phyloP scores from a whole-genome alignment of 2,329 filamentous ascomycete genomes.

The Aspergillus sp. region DNA sequence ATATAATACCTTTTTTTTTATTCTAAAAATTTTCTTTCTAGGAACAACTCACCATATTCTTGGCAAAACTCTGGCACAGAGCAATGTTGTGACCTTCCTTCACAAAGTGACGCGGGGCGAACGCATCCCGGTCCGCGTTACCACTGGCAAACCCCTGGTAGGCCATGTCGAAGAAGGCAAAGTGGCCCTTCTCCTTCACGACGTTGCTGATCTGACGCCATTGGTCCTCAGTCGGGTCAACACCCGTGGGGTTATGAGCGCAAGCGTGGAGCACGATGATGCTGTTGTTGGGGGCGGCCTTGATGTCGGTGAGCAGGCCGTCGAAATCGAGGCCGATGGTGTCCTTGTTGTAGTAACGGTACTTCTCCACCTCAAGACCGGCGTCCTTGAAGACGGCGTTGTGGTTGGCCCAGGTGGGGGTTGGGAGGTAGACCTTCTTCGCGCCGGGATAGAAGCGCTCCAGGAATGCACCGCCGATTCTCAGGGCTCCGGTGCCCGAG shows the following conservation, averaged over 20 bases:
- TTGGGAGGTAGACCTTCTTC: slow-evolving; percentile 96
- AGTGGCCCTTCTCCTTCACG: slow-evolving; percentile 80
- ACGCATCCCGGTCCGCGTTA: slow-evolving; percentile 85
- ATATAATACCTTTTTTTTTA: neutral
- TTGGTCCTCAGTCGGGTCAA: slow-evolving; percentile 85
- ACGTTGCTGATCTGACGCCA: slow-evolving; percentile 84
- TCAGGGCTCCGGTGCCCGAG: slow-evolving; percentile 91
- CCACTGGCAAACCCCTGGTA: slow-evolving; percentile 97
- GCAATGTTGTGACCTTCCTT: slow-evolving; percentile 81
- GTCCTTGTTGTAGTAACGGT: slow-evolving; percentile 98
- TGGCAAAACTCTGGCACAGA: slow-evolving; percentile 90
- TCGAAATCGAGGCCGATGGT: slow-evolving; percentile 97
- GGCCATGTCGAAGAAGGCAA: slow-evolving; percentile 98
- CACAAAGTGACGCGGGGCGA: slow-evolving; percentile 87
- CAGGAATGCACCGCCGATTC: slow-evolving; percentile 90
- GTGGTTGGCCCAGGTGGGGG: slow-evolving; percentile 97
- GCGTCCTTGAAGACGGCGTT: slow-evolving; percentile 91
- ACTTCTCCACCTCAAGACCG: slow-evolving; percentile 83
- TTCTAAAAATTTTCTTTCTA: neutral
- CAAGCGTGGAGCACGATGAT: slow-evolving; percentile 93
- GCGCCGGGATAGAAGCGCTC: slow-evolving; percentile 80
- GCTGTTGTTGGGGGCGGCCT: slow-evolving; percentile 75
- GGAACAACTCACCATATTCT: slow-evolving; percentile 74
- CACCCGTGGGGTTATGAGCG: slow-evolving; percentile 94
- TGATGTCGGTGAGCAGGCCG: slow-evolving; percentile 83